Conservation (phyloP, 202 grass and related monocot species). For the Setaria italica region DNA sequence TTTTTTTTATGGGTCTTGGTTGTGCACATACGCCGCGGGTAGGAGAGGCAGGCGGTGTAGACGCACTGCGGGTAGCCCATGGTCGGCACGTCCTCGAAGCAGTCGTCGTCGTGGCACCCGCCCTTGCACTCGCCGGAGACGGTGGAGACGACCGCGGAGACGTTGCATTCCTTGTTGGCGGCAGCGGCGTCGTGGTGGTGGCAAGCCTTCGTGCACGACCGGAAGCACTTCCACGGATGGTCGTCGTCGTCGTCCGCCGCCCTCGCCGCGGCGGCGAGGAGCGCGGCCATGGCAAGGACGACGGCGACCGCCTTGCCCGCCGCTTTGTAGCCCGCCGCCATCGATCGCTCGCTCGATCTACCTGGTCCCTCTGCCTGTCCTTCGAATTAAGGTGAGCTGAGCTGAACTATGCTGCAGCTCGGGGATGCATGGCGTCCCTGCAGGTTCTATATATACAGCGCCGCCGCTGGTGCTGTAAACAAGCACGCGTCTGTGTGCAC, state of each 20-base stretch:
- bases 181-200: neutral
- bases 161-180: too few species aligned
- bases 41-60: slow-evolving; percentile 18
- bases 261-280: neutral
- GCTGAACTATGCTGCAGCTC: neutral
- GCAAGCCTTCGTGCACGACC: slow-evolving; percentile 21
- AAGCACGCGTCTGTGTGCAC: neutral
- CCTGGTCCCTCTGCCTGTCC: too few species aligned
- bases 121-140: slow-evolving; percentile 32
- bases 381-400: too few species aligned
- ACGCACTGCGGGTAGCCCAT: slow-evolving; percentile 44
- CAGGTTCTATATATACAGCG: neutral
- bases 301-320: neutral
- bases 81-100: slow-evolving; percentile 38
- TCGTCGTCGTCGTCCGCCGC: neutral
- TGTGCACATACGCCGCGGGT: neutral
- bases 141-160: neutral
- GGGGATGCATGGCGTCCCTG: neutral
- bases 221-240: slow-evolving; percentile 31
- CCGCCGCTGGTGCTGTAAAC: neutral
- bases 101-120: slow-evolving; percentile 24
- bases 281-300: slow-evolving; percentile 29
- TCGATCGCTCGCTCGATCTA: neutral
- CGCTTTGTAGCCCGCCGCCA: neutral
- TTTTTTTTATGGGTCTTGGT: neutral